Percentiles rank a stretch among this genome's conserved stretches.
phyloP scores from a whole-genome alignment of 106 monocot genomes.

The Dendrobium huoshanense region DNA sequence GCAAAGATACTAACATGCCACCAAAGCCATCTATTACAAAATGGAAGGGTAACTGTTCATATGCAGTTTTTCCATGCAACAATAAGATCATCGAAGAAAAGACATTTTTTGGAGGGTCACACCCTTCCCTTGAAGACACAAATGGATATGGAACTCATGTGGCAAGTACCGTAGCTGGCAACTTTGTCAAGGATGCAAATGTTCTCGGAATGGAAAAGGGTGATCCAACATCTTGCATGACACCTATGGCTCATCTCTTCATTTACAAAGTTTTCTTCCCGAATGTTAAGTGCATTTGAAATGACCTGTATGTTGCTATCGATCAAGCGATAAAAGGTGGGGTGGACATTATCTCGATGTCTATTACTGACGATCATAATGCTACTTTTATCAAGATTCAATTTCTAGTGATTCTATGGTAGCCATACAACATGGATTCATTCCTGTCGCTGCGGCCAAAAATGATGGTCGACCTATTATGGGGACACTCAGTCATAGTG shows the following conservation, averaged over 20 bases:
- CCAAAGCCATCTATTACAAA: not conserved
- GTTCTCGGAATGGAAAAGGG: not conserved
- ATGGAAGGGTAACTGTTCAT: slow-evolving; percentile 15
- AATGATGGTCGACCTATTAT: not conserved
- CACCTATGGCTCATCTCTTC: slow-evolving; percentile 7
- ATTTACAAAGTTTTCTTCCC: no score
- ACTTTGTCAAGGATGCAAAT: no score
- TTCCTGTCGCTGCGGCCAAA: not conserved
- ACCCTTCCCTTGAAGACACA: not conserved
- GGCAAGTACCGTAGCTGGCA: no score
- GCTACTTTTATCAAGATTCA: not conserved
- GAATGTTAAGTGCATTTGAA: no score
- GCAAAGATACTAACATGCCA: slow-evolving; percentile 11
- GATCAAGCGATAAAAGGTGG: slow-evolving; percentile 8
- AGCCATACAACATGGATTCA: slow-evolving; percentile 6
- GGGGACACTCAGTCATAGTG: no score
- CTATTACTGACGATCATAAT: not conserved
- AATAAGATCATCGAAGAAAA: slow-evolving; percentile 19
- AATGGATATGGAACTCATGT: slow-evolving; percentile 7
- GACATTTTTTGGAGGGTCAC: not conserved
- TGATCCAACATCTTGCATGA: not conserved
- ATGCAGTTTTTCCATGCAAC: not conserved
- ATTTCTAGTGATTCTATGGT: not conserved
- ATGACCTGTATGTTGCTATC: not conserved
- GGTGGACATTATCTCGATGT: slow-evolving; percentile 8